Base-by-base conservation (phyloP, 331 rosid species). In the Ulmus americana region DNA sequence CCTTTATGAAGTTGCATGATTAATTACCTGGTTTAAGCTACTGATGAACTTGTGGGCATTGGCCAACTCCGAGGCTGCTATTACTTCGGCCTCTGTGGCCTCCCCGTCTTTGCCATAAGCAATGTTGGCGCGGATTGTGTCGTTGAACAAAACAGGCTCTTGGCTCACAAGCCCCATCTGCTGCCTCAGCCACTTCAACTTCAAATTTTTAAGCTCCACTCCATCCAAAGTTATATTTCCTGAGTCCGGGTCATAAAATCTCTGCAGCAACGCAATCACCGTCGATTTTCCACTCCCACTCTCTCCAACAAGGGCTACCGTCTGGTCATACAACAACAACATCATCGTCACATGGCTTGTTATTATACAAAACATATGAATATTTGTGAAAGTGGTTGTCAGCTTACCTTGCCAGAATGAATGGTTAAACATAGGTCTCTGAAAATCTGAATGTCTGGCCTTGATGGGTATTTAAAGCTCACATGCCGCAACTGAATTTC, bases 261-360 rank as follows among this genome's bases (percentile, higher is more conserved):
- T 84, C 45, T 86, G 86, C 64, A 88, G 39, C 84, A 88, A 55
- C 8, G 94, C 83, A 13, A 86, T 72, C 73, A 88, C 90, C 1
- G 96, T 85, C 42, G 96, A 88, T 75, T 88, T 88, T 28, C 96
- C 96, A 57, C 96, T 83, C 55, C 96, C 96, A 67, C 96, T 88
- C 80, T 88, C 96, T 71, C 96, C 96, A 38, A 85, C 88, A 35
- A 88, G 76, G 15, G 90, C 94, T 60, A 86, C 82, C 1, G 88
- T 83, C 96, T 88, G 80, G 38, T 69, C 11, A 48, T 1, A 47
- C 44, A 47, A 59, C 65, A 48, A 13, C 4, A 20, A 11, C 13
- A 8, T 10, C 12, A 11, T 12, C 3, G 0, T 18, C 5, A 4
- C 44, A 43, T 28, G 35, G 4, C 4, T 28, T 28, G 4, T 28